Conservation (phyloP, 768 basidiomycete species). For the Psilocybe cubensis region DNA sequence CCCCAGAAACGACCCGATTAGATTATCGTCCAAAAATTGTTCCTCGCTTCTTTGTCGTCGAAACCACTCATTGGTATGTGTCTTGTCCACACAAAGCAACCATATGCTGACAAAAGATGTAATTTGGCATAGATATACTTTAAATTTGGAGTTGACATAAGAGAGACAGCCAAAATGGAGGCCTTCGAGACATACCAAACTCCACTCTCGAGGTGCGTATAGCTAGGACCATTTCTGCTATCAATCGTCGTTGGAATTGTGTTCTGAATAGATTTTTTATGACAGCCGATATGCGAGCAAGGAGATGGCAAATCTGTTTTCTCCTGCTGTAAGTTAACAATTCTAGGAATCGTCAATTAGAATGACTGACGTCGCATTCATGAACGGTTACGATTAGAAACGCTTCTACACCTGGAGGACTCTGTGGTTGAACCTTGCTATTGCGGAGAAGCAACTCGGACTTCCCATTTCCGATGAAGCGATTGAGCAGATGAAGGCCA, state of each 20-base stretch:
- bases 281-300: constrained; percentile 98
- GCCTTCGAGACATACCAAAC: constrained; percentile 77
- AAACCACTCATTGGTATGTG: too few species aligned
- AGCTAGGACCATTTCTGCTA: background rate
- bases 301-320: constrained; percentile 98
- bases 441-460: constrained; percentile 95
- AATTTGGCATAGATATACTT: background rate
- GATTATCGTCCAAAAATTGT: background rate
- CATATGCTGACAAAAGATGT: background rate
- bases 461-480: constrained; percentile 89
- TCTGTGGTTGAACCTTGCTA: constrained; percentile 95
- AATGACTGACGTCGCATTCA: background rate
- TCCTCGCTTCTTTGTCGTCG: too few species aligned
- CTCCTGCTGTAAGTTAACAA: constrained; percentile 69
- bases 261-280: background rate
- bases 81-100: too few species aligned
- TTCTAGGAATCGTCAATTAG: background rate
- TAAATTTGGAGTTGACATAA: too few species aligned
- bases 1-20: background rate
- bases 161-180: constrained; percentile 47
- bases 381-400: constrained; percentile 57
- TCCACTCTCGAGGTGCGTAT: constrained; percentile 71
- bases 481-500: constrained; percentile 92
- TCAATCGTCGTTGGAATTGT: background rate
- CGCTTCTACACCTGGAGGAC: constrained; percentile 95